phyloP scores from a whole-genome alignment of 169 alveolate species.

The Miamiensis avidus region DNA sequence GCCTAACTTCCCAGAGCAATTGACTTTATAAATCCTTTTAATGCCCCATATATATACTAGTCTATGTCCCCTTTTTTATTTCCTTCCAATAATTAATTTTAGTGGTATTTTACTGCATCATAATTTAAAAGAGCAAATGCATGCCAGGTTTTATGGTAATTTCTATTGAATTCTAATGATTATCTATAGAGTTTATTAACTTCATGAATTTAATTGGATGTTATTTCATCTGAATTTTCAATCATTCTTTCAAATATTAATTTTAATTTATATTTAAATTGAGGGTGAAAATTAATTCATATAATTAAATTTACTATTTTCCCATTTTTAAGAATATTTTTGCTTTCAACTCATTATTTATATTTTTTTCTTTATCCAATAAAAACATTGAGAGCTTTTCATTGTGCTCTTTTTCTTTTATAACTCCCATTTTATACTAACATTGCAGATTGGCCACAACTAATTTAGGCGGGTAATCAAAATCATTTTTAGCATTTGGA shows the following conservation, averaged over 20 bases:
- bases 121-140: constrained; percentile 83
- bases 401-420: constrained; percentile 53
- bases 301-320: constrained; percentile 50
- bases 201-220: constrained; percentile 46
- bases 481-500: constrained; percentile 44
- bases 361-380: constrained; percentile 43
- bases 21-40: constrained; percentile 82
- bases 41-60: constrained; percentile 76
- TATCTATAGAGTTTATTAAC: constrained; percentile 66
- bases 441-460: constrained; percentile 47
- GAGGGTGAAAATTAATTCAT: constrained; percentile 18
- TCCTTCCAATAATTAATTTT: constrained; percentile 28
- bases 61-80: constrained; percentile 40
- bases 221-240: constrained; percentile 47
- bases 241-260: constrained; percentile 16
- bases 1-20: constrained; percentile 61
- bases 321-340: constrained; percentile 79
- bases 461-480: constrained; percentile 34
- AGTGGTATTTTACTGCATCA: constrained; percentile 69
- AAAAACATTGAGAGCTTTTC: constrained; percentile 40
- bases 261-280: constrained; percentile 21
- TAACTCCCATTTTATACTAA: constrained; percentile 43
- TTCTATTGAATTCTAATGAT: constrained; percentile 69
- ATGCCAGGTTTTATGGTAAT: constrained; percentile 88
- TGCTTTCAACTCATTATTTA: constrained; percentile 44